Evolutionary conservation across 2,329 filamentous ascomycete genomes (phyloP), one percentile per base, ranked within the genome.

Genomic region (Conoideocrella luteorostrata): DNA sequence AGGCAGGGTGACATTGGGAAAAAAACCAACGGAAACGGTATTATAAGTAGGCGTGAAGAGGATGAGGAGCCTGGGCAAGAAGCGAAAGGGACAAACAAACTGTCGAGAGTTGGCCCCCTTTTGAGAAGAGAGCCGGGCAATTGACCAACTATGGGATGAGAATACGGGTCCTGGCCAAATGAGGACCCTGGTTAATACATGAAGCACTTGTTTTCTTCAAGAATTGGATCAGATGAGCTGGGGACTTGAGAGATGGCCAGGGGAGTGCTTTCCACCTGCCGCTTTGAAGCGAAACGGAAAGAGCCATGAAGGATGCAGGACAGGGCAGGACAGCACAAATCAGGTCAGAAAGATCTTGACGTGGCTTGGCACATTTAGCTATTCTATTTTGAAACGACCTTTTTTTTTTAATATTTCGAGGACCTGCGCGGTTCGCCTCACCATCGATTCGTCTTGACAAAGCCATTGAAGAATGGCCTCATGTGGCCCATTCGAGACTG

Each of bases 91-190:
- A 47, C 45, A 47, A 47, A 47, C 45, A 44, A 34, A 41, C 37
- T 34, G 41, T 37, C 41, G 45, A 47, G 45, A 39, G 26, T 29
- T 30, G 37, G 41, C 32, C 41, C 22, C 45, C 20, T 47, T 47
- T 44, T 47, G 45, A 47, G 37, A 29, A 44, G 45, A 43, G 22
- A 18, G 36, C 35, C 40, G 32, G 29, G 15, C 23, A 39, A 22
- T 37, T 32, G 45, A 43, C 30, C 26, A 22, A 40, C 15, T 36
- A 40, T 38, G 24, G 29, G 34, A 32, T 17, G 22, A 38, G 20
- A 35, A 30, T 33, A 40, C 36, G 32, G 29, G 30, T 36, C 22
- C 23, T 21, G 41, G 38, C 15, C 35, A 41, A 44, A 44, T 26
- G 33, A 38, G 17, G 35, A 41, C 45, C 36, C 45, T 37, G 36